Evolutionary conservation across 257 asterid species (phyloP), one percentile per base, ranked within the genome.

Genomic region (Coffea canephora): DNA sequence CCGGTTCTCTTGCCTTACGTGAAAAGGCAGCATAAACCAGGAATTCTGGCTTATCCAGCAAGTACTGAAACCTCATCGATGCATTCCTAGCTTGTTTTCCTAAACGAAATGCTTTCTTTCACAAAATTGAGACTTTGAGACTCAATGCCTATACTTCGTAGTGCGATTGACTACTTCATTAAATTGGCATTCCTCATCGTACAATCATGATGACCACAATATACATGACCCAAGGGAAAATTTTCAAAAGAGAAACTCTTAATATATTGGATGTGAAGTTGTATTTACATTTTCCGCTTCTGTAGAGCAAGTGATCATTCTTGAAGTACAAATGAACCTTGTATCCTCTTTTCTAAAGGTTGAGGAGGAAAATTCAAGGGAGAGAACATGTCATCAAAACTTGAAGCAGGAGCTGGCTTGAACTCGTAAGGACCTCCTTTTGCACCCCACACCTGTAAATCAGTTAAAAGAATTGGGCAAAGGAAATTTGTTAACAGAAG

Each of bases 401-500:
- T 90, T 14, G 99, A 92, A 41, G 94, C 77, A 49, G 98, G 95
- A 75, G 97, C 98, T 5, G 95, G 89, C 89, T 94, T 93, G 85
- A 96, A 94, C 86, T 90, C 99, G 46, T 91, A 92, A 0, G 98
- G 97, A 65, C 99, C 95, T 64, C 84, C 96, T 89, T 91, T 95
- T 65, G 89, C 95, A 39, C 98, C 99, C 99, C 98, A 95, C 69
- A 93, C 95, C 99, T 95, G 91, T 73, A 74, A 74, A 86, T 39
- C 45, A n/a, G 31, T 13, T 34, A 55, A 34, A 50, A 57, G 4
- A 4, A n/a, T 23, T 50, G 23, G 69, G 76, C 81, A 9, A 36
- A n/a, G 9, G 48, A 34, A 69, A 6, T 27, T 27, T 1, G 79
- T 61, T 61, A 23, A 54, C 25, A 71, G 43, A 72, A 71, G 66